A percentile compares a stretch with the other conserved stretches of the same genome.
phyloP scores from a whole-genome alignment of 176 grass and related monocot genomes.

The Dendrocalamus sinicus region DNA sequence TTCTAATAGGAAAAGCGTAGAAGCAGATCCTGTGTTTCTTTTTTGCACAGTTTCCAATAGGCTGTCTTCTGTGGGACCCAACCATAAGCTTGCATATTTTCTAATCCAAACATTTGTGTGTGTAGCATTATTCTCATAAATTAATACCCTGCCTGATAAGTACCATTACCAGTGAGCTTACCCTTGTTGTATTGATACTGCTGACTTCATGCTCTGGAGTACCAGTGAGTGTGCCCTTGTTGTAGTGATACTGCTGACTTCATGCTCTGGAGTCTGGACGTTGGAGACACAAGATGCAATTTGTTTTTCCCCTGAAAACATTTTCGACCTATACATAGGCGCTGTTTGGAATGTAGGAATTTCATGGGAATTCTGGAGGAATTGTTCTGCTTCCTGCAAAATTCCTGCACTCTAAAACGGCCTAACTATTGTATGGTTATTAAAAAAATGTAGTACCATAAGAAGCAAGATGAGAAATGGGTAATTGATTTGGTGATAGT shows the following conservation, averaged over 20 bases:
- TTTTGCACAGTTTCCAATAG: neutral
- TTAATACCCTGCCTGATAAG: neutral
- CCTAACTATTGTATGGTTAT: neutral
- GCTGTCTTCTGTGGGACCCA: neutral
- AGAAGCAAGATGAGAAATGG: conserved; percentile 3
- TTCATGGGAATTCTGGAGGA: neutral
- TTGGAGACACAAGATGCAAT: conserved; percentile 12
- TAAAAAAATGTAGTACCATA: neutral
- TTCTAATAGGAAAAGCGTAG: neutral
- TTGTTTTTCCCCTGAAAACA: neutral
- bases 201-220: conserved; percentile 10
- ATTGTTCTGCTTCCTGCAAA: conserved; percentile 1
- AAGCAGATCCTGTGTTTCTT: neutral
- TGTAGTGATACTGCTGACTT: conserved; percentile 5
- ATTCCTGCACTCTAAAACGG: neutral
- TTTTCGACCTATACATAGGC: neutral
- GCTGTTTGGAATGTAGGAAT: conserved; percentile 2
- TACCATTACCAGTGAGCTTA: neutral
- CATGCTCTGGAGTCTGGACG: neutral
- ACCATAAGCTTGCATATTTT: neutral
- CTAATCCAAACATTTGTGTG: too few species aligned
- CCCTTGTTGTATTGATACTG: neutral
- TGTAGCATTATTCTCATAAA: neutral
- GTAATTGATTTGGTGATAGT: neutral
- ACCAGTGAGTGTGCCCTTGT: neutral